Evolutionary conservation across 148 eudicot genomes (phyloP), one percentile per base, ranked within the genome.

Genomic region (Rhododendron simsii): DNA sequence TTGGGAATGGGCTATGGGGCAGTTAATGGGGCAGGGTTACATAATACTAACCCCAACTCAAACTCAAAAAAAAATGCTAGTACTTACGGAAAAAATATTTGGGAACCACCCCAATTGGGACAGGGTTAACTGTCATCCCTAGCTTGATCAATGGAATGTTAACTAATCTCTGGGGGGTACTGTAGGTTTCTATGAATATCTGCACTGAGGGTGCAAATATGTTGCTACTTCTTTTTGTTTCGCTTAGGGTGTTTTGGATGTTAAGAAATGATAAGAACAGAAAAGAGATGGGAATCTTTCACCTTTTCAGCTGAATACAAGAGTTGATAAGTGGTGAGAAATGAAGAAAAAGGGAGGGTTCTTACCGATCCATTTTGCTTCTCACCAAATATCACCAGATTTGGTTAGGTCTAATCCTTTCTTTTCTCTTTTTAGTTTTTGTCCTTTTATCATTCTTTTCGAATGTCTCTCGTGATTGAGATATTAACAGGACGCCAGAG

Each of bases 401-500:
- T 67, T 67, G 74, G 35, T 67, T 8, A 61, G 26, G 69, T 61
- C 73, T 26, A 26, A n/a, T 65, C 39, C 75, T 71, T 69, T 14
- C 6, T 28, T 1, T 28, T 30, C 39, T 71, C 76, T 39, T 71
- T 26, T 69, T 69, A 28, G n/a, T 77, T 47, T 79, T 20, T n/a
- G 57, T 28, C 28, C 45, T 81, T 53, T 79, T 55, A 5, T 51
- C 16, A 4, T 35, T 18, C 30, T 51, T 51, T 35, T 37, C 7
- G 35, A 39, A 45, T 48, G 20, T 65, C 8, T 28, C 26, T 11
- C 13, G 50, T 1, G 20, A 45, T 71, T 41, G 76, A 35, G 48
- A 16, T 51, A 69, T 26, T 78, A n/a, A 86, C 92, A 96, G 99
- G 92, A 96, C 99, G n/a, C 99, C 99, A 0, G 93, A 90, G 89